Conservation (phyloP, 176 grass and related monocot genomes). For the Cenchrus purpureus region DNA sequence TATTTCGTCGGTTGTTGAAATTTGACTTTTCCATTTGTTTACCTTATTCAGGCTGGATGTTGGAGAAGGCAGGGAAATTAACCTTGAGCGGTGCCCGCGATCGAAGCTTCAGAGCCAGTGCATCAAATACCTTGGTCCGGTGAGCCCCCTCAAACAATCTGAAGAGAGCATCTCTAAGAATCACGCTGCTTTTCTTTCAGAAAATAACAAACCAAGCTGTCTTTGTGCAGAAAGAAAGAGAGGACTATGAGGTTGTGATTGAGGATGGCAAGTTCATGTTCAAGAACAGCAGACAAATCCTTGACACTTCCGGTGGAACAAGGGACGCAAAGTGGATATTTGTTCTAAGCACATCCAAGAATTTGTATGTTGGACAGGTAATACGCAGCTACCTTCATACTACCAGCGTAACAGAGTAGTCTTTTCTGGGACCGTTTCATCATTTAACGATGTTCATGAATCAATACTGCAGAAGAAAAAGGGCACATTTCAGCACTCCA, state of each 20-base stretch:
- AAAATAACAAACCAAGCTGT: slow-evolving; percentile 15
- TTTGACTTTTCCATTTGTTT: neutral
- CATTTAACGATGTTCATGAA: slow-evolving; percentile 24
- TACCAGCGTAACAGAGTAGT: neutral
- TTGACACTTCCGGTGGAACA: slow-evolving; percentile 50
- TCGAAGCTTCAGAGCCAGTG: slow-evolving; percentile 85
- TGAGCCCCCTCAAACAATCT: slow-evolving; percentile 37
- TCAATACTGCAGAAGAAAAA: slow-evolving; percentile 84
- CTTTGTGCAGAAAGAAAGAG: slow-evolving; percentile 89
- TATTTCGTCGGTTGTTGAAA: neutral
- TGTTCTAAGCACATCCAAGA: slow-evolving; percentile 89
- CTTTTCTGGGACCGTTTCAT: neutral
- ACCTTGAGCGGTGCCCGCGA: slow-evolving; percentile 64
- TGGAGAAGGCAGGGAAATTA: slow-evolving; percentile 91
- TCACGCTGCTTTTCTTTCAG: neutral
- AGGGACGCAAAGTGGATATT: slow-evolving; percentile 92
- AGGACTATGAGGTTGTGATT: slow-evolving; percentile 76
- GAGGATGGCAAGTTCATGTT: slow-evolving; percentile 84
- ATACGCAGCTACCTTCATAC: slow-evolving; percentile 21
- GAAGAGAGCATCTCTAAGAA: neutral
- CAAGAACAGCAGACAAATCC: slow-evolving; percentile 67
- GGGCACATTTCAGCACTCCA: slow-evolving; percentile 96
- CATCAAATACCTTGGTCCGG: slow-evolving; percentile 96
- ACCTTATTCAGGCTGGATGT: slow-evolving; percentile 70
- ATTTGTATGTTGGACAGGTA: slow-evolving; percentile 88